Evolutionary conservation across 2,329 filamentous ascomycete genomes (phyloP), one percentile per base, ranked within the genome.

Genomic region (Emmonsia crescens): DNA sequence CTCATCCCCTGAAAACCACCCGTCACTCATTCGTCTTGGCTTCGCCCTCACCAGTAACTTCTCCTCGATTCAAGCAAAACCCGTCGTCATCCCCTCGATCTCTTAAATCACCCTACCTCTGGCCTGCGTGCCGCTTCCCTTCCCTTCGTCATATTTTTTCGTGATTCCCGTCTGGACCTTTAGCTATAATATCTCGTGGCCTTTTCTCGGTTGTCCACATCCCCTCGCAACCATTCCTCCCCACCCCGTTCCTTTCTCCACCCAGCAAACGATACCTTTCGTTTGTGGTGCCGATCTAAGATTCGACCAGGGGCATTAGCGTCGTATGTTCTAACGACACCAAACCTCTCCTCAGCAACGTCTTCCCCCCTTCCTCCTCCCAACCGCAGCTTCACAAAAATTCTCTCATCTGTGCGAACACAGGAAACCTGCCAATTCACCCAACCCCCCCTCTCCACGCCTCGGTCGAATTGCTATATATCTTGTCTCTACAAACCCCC

Each of bases 11-110:
- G 55, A 57, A 57, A 57, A 10, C 21, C 21, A 48, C 51, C 51
- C n/a, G 51, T 55, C 51, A 55, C 51, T 38, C 51, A 9, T 55
- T 55, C 31, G 29, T n/a, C 31, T 55, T 55, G 51, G 51, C 51
- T 36, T 52, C 14, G 3, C 19, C 21, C 4, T 21, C 9, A 36
- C 29, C 29, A 12, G n/a, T n/a, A 31, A 21, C 51, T 19, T n/a
- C 0, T 21, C 42, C 42, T 9, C 42, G n/a, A 21, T 21, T 10
- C 10, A 31, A 36, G 29, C 29, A n/a, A 33, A 54, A 36, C 24
- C 29, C 42, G 42, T 54, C 29, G 19, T 33, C 51, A 24, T 55
- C 31, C 19, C 55, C 38, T 57, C 38, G 21, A 33, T 8, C 10
- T 10, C 12, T 56, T n/a, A n/a, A 21, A 48, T 14, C 42, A 5